Evolutionary conservation across 495 filamentous ascomycete genomes (phyloP), one percentile per base, ranked within the genome.

Genomic region (Cercophora scortea): DNA sequence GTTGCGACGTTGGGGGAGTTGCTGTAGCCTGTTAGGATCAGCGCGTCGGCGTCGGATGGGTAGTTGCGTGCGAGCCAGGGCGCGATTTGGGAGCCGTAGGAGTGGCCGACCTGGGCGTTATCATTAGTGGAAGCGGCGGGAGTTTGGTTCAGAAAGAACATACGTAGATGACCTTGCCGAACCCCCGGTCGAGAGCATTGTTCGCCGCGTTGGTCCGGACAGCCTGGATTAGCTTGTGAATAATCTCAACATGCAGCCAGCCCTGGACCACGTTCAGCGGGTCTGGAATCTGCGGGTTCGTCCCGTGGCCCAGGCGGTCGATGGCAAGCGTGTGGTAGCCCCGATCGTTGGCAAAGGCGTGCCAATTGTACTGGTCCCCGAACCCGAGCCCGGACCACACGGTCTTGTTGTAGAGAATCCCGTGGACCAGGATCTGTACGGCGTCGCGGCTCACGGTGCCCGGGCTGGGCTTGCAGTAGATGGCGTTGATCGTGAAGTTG

Each of bases 311-410:
- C 19, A 55, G 53, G 19, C 58, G 54, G 47, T 63, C 58, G 16
- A 63, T 49, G 35, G 60, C 60, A 5, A 63, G 40, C 13, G 60
- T 60, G 40, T 57, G 54, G 45, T 57, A 57, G 0, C 60, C 60
- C 10, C 42, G 35, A 5, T 4, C 3, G 12, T 48, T 50, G 39
- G 57, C 60, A 8, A 8, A 33, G 6, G 13, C 6, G 4, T 54
- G 58, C 54, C 54, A 61, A 44, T 55, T 49, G 40, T 58, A 54
- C 16, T 41, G 13, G 36, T 47, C 42, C 0, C 44, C 41, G 32
- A 48, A 54, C n/a, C 42, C 39, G 13, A 32, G 32, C 17, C 53
- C 51, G 4, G 34, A 25, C 58, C 58, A 63, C 35, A 53, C 34
- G 32, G 45, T 47, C 36, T 56, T 51, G 52, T 58, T 61, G 42